Evolutionary conservation across 164 flowering plant species (phyloP).

Genomic region (Chloranthus sessilifolius): DNA sequence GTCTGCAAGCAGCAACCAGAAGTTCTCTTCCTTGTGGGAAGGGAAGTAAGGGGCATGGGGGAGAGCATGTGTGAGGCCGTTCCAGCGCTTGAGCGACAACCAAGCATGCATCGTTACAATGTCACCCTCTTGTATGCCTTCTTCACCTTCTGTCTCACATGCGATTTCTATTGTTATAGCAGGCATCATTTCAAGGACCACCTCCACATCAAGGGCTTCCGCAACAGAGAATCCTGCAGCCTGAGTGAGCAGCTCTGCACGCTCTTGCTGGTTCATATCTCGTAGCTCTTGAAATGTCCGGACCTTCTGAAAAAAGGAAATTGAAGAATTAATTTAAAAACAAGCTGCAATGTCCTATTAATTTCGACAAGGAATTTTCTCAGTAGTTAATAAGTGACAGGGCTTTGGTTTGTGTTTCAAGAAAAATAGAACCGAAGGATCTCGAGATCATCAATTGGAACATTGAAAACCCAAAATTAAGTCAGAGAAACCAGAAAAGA

Average conservation of each 20-base stretch:
- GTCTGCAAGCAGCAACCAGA: conserved; percentile 86
- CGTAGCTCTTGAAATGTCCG: conserved; percentile 70
- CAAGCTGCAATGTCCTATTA: too few relatives aligned
- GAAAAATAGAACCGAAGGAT: too few relatives aligned
- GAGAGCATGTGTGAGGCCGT: conserved; percentile 72
- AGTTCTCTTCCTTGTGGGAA: conserved; percentile 88
- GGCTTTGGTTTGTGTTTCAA: too few relatives aligned
- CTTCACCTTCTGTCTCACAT: conserved; percentile 96
- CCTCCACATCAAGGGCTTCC: conserved; percentile 69
- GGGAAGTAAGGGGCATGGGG: conserved; percentile 91
- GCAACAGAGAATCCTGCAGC: conserved; percentile 63
- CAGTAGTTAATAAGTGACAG: too few relatives aligned
- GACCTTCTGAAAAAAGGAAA: conserved; percentile 56
- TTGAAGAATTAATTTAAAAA: neutral
- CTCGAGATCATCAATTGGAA: too few relatives aligned
- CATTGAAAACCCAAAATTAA: too few relatives aligned
- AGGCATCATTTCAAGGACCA: conserved; percentile 85
- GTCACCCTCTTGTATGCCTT: conserved; percentile 96
- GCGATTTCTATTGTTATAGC: conserved; percentile 52
- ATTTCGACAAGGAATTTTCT: too few relatives aligned
- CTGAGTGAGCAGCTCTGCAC: conserved; percentile 64
- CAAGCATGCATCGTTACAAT: conserved; percentile 85
- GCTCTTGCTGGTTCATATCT: conserved; percentile 62
- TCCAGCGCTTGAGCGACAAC: conserved; percentile 65
- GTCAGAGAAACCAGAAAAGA: neutral